A percentile compares a stretch with the other conserved stretches of the same genome.
Evolutionary conservation across 257 asterid genomes (phyloP).

Genomic region (Solanum clarkiae): DNA sequence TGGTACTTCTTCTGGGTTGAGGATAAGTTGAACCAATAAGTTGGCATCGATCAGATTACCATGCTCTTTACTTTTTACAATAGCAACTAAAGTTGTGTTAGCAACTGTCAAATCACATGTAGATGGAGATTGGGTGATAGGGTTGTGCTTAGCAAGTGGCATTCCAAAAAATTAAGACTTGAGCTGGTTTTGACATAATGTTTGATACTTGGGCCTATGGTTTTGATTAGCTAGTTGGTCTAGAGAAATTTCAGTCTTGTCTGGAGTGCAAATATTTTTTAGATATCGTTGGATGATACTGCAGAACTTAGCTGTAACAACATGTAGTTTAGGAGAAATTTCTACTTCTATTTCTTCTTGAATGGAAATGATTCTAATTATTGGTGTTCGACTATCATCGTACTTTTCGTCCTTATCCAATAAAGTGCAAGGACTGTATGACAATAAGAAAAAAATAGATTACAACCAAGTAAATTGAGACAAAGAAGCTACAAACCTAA

Average conservation of each 20-base stretch:
- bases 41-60: constrained; percentile 12
- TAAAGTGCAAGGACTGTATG: constrained; percentile 14
- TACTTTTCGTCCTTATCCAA: neutral
- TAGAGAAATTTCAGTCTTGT: neutral
- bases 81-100: neutral
- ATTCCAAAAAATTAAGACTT: neutral
- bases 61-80: constrained; percentile 5
- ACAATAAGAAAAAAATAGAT: neutral
- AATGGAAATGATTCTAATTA: constrained; percentile 15
- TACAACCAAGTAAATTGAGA: neutral
- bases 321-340: neutral
- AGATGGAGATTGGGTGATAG: neutral
- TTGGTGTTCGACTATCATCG: constrained; percentile 19
- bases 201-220: neutral
- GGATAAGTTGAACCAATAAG: constrained; percentile 20
- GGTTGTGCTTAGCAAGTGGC: neutral
- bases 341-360: constrained; percentile 17
- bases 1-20: constrained; percentile 26
- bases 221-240: neutral
- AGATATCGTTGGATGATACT: neutral
- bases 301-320: neutral
- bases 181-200: neutral
- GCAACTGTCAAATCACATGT: constrained; percentile 4
- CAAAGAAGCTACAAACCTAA: neutral
- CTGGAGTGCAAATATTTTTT: neutral